A percentile compares a stretch with the other conserved stretches of the same genome.
These are phyloP conservation scores for Septoria linicola DNA, from an alignment of 2,329 filamentous ascomycete species.

Conservation along the genomic window DNA sequence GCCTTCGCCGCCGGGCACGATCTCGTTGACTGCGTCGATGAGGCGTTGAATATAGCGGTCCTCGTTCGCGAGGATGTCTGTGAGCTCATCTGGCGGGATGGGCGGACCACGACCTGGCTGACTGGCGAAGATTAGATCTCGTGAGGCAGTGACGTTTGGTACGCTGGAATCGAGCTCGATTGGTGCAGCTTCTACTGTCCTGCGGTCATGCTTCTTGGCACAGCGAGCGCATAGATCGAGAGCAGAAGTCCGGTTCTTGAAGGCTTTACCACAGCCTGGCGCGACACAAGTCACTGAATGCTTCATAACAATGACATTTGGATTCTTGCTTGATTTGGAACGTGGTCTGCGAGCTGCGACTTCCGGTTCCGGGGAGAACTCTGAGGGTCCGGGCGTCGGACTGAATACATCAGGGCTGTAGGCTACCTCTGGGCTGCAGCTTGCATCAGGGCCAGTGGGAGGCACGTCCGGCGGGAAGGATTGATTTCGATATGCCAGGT, in stretches of 20 bases:
- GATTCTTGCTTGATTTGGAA: neutral
- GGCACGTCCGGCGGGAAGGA: neutral
- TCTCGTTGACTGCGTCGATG: constrained; percentile 20
- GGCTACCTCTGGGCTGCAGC: constrained; percentile 1
- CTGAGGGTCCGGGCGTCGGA: constrained; percentile 2
- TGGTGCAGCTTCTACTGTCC: constrained; percentile 12
- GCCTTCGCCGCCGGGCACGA: constrained; percentile 8
- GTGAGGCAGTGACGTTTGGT: constrained; percentile 9
- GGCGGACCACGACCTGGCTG: constrained; percentile 10
- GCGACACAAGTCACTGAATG: constrained; percentile 11
- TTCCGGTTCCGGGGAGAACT: constrained; percentile 7
- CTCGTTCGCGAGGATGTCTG: constrained; percentile 7
- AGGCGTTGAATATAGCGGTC: constrained; percentile 19
- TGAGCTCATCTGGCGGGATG: constrained; percentile 6
- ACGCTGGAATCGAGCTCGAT: constrained; percentile 19
- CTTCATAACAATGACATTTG: constrained; percentile 4
- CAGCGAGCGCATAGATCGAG: constrained; percentile 23
- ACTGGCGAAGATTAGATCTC: constrained; percentile 16
- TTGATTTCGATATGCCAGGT: constrained; percentile 7
- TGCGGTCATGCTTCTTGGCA: constrained; percentile 20
- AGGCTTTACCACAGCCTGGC: constrained; percentile 8
- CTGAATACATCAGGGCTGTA: constrained; percentile 8
- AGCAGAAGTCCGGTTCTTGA: constrained; percentile 9
- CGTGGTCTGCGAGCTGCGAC: neutral
- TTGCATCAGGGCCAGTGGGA: neutral